phyloP scores from a whole-genome alignment of 2,329 filamentous ascomycete genomes.

The Nigrospora osmanthi region DNA sequence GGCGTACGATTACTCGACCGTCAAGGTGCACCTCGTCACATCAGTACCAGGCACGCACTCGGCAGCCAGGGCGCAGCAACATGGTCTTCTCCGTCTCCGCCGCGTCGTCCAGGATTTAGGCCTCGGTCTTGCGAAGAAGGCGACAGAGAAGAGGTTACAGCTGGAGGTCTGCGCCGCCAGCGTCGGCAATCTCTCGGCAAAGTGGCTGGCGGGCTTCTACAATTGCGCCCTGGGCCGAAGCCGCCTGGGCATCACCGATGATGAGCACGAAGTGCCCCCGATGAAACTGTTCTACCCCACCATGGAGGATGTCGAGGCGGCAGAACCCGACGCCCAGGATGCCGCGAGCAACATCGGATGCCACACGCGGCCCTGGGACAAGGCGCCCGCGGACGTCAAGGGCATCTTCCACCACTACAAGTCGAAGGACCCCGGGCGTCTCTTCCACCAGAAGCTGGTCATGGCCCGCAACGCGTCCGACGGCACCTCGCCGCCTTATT shows the following conservation, averaged over 20 bases:
- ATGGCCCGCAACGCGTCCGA: constrained; percentile 9
- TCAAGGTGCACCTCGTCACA: constrained; percentile 14
- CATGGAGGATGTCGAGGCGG: constrained; percentile 8
- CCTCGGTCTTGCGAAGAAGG: constrained; percentile 6
- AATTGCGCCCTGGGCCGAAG: constrained; percentile 12
- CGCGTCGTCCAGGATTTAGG: constrained; percentile 6
- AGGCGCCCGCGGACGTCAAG: constrained; percentile 9
- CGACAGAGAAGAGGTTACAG: constrained; percentile 5
- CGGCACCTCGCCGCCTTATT: constrained; percentile 7
- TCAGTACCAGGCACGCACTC: constrained; percentile 11
- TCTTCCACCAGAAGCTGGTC: constrained; percentile 17
- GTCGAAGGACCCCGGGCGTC: constrained; percentile 14
- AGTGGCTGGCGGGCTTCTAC: constrained; percentile 13
- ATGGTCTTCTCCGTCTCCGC: constrained; percentile 14
- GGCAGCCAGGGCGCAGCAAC: constrained; percentile 10
- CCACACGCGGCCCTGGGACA: constrained; percentile 12
- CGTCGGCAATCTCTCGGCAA: constrained; percentile 11
- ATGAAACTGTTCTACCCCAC: constrained; percentile 15
- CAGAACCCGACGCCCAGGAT: constrained; percentile 6
- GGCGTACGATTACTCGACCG: constrained; percentile 12
- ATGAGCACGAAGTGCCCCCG: constrained; percentile 3
- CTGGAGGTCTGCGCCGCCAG: constrained; percentile 14
- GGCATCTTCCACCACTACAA: constrained; percentile 13
- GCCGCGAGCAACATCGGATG: constrained; percentile 15
- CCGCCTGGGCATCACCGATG: constrained; percentile 3